A percentile compares a stretch with the other conserved stretches of the same genome.
Conservation (phyloP, 2,329 filamentous ascomycete genomes). For the Hymenoscyphus fructigenus region DNA sequence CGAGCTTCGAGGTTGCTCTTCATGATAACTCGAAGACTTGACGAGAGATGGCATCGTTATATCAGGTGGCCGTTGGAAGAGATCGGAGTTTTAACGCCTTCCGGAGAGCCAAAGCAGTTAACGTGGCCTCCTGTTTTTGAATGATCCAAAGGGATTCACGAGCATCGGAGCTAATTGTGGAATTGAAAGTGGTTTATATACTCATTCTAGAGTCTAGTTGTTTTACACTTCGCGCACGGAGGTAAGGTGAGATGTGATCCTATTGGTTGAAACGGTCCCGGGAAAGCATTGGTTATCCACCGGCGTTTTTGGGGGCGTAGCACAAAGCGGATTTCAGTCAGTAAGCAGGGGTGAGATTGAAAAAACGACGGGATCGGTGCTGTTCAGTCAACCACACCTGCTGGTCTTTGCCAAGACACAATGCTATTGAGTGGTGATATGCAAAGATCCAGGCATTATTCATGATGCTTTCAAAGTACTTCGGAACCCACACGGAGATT, state of each 20-base stretch:
- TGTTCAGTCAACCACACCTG: no score
- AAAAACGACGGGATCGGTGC: no score
- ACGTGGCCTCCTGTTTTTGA: not conserved
- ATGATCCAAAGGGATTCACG: not conserved
- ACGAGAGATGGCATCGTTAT: constrained; percentile 12
- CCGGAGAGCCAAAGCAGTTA: not conserved
- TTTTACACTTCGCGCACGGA: no score
- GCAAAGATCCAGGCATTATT: not conserved
- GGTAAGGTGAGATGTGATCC: no score
- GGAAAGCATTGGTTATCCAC: no score
- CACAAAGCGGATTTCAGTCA: no score
- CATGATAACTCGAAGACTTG: constrained; percentile 11
- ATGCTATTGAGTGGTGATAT: not conserved
- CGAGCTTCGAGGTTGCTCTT: constrained; percentile 14
- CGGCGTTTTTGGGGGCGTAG: no score
- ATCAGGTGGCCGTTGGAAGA: constrained; percentile 17
- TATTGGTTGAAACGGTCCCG: no score
- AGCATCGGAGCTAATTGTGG: not conserved
- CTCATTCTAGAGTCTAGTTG: not conserved
- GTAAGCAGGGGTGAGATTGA: no score
- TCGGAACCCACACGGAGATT: not conserved
- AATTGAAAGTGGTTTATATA: not conserved
- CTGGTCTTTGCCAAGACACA: no score
- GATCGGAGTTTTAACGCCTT: not conserved
- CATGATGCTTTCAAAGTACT: not conserved